Evolutionary conservation across 1,284 basidiomycete species (phyloP), one percentile per base, ranked within the genome.

Genomic region (Calocybe gambosa): DNA sequence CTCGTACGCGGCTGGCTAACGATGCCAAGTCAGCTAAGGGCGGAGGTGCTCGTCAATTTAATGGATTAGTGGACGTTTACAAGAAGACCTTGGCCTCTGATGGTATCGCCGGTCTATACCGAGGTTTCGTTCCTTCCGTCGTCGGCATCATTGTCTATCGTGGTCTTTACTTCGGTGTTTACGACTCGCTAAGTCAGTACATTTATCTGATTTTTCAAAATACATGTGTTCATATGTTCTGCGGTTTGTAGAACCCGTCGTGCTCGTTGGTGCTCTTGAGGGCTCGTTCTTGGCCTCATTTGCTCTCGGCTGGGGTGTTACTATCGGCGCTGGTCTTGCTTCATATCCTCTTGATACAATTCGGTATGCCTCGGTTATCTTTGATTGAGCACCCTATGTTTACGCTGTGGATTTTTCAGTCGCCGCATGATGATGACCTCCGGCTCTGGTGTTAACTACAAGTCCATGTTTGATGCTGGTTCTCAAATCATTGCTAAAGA

Each of bases 371-470:
- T 7, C 20, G 9, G 23, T 10, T 8, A 2, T n/a, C 5, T 6
- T 18, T 23, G 13, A 0, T 6, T 25, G 5, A 2, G 18, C 9
- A 13, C 20, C 4, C 18, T 39, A 40, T 20, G 15, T 34, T 25
- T 37, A 0, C 1, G 12, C 3, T 23, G 21, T 23, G n/a, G n/a
- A 12, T 56, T 57, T 47, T 39, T 55, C 60, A 86, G 90, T 85
- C 89, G 90, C 85, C 89, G 89, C 57, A 92, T 92, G 89, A 92
- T 93, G 89, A 92, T 92, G 89, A 93, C 89, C 33, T 92, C 89
- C 21, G 89, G 88, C 55, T 82, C 80, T 58, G 77, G 78, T 60
- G 78, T 82, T 48, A 87, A 93, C 78, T 93, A 93, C 81, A 91
- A 91, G 77, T 88, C 84, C 53, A 91, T 90, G 88, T 91, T 89